Percentiles rank a stretch among this genome's conserved stretches.
Conservation (phyloP, 2,329 filamentous ascomycete genomes). For the Penicillium decumbens region DNA sequence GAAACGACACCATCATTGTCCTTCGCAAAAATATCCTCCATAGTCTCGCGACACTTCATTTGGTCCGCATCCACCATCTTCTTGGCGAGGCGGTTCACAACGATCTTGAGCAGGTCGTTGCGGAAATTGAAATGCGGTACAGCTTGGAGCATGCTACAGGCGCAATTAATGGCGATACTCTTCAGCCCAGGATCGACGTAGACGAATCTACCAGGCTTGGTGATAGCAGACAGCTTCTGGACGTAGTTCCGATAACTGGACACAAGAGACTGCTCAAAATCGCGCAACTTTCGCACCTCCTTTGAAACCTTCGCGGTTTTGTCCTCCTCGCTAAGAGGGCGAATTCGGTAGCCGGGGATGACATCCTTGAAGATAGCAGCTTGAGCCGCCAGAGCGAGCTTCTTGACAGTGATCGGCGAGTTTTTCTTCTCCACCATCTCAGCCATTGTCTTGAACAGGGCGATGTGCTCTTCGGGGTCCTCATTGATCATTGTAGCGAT, state of each 20-base stretch:
- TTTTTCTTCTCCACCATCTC: constrained; percentile 61
- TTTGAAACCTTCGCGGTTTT: constrained; percentile 80
- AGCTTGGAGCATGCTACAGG: constrained; percentile 70
- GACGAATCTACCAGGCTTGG: constrained; percentile 50
- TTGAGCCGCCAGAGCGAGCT: constrained; percentile 80
- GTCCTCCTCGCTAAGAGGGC: constrained; percentile 70
- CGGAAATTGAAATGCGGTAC: constrained; percentile 98
- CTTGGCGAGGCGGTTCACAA: constrained; percentile 76
- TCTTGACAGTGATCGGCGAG: constrained; percentile 67
- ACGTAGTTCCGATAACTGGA: constrained; percentile 81
- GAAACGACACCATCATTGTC: constrained; percentile 89
- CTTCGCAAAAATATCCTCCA: constrained; percentile 76
- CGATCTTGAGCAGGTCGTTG: constrained; percentile 75
- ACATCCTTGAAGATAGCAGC: constrained; percentile 90
- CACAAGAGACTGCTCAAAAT: constrained; percentile 84
- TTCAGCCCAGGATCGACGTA: constrained; percentile 49
- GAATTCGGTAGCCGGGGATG: constrained; percentile 93
- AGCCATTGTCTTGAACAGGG: constrained; percentile 70
- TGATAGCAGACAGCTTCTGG: constrained; percentile 64
- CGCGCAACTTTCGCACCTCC: constrained; percentile 75
- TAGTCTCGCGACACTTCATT: constrained; percentile 67
- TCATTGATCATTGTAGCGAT: constrained; percentile 79
- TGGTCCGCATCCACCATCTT: constrained; percentile 70
- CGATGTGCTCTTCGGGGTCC: constrained; percentile 83
- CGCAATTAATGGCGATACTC: constrained; percentile 76